A percentile compares a stretch with the other conserved stretches of the same genome.
Evolutionary conservation across 306 rosid genomes (phyloP).

Genomic region (Quillaja saponaria): DNA sequence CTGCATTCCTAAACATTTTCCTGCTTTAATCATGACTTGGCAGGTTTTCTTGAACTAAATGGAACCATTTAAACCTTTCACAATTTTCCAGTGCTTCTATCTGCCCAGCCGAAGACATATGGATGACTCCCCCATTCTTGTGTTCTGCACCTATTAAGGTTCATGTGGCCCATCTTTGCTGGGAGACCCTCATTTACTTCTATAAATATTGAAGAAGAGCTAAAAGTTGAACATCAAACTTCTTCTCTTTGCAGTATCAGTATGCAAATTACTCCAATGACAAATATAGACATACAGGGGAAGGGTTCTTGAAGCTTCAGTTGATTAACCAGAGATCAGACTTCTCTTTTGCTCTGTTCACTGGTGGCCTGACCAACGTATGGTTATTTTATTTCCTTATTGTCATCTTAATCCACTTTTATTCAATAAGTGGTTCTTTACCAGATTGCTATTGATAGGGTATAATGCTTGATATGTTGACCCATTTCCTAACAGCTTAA

Average conservation of each 20-base stretch:
- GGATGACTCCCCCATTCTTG: constrained; percentile 59
- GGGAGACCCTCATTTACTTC: neutral
- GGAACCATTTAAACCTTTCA: neutral
- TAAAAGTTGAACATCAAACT: neutral
- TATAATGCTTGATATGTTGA: no score
- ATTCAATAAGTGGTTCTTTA: neutral
- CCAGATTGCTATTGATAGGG: neutral
- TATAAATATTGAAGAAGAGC: neutral
- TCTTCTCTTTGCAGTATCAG: constrained; percentile 62
- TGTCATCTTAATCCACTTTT: neutral
- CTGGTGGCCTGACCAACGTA: constrained; percentile 77
- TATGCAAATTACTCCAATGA: constrained; percentile 75
- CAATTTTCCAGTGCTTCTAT: constrained; percentile 59
- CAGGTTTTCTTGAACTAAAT: neutral
- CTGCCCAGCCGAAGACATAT: constrained; percentile 59
- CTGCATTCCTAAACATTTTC: neutral
- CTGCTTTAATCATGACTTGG: neutral
- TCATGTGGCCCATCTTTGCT: constrained; percentile 4
- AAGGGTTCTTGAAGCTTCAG: constrained; percentile 70
- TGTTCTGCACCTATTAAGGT: constrained; percentile 96
- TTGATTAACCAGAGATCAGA: constrained; percentile 93
- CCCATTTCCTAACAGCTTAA: no score
- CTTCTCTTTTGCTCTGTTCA: constrained; percentile 78
- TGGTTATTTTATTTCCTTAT: constrained; percentile 7
- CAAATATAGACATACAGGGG: constrained; percentile 59